Evolutionary conservation across 164 flowering plant genomes (phyloP).

Genomic region (Vitis cinerea): DNA sequence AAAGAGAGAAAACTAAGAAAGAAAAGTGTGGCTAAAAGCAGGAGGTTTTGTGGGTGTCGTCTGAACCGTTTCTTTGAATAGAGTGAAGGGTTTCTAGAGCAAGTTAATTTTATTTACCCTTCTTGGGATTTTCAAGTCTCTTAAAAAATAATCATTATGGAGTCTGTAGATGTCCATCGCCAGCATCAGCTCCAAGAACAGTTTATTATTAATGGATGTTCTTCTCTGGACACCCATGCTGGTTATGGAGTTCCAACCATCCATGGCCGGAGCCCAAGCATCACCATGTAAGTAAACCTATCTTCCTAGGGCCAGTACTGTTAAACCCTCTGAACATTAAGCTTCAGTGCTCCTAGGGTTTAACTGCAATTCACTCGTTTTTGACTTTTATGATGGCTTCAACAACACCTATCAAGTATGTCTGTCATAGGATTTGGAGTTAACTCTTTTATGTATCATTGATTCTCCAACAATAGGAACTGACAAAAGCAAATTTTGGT

Average conservation of each 20-base stretch:
- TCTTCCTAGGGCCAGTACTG: neutral
- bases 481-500: neutral
- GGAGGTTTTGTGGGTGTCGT: neutral
- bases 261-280: slow-evolving; percentile 2
- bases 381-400: too few species aligned
- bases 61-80: slow-evolving; percentile 4
- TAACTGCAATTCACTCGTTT: too few species aligned
- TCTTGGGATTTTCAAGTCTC: slow-evolving; percentile 4
- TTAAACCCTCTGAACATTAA: too few species aligned
- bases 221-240: neutral
- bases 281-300: slow-evolving; percentile 3
- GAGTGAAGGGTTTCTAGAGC: neutral
- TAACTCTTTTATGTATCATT: too few species aligned
- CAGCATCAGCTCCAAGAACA: slow-evolving; percentile 18
- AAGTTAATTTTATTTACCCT: neutral
- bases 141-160: slow-evolving; percentile 9
- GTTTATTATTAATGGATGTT: slow-evolving; percentile 5
- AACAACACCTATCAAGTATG: too few species aligned
- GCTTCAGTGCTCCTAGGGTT: too few species aligned
- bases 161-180: slow-evolving; percentile 10
- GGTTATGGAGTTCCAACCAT: slow-evolving; percentile 3
- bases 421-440: too few species aligned
- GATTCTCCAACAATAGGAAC: neutral
- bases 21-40: slow-evolving; percentile 3
- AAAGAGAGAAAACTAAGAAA: neutral